A percentile compares a stretch with the other conserved stretches of the same genome.
Conservation (phyloP, 257 asterid species). For the Plantago elongata region DNA sequence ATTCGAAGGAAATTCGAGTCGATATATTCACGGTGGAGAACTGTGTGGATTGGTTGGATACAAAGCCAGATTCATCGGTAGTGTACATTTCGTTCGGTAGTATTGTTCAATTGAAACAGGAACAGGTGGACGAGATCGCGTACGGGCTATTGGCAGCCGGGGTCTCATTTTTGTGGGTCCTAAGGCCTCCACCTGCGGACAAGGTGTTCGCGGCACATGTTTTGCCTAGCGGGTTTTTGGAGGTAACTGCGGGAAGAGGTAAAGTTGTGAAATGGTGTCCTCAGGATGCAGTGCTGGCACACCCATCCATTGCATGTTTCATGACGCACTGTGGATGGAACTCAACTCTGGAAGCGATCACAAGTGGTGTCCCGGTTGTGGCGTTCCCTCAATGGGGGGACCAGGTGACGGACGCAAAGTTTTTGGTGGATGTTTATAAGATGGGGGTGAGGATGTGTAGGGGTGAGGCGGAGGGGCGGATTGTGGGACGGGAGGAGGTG, state of each 20-base stretch:
- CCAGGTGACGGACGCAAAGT: slow-evolving; percentile 82
- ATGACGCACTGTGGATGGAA: slow-evolving; percentile 91
- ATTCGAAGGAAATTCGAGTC: slow-evolving; percentile 22
- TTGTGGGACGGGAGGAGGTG: slow-evolving; percentile 50
- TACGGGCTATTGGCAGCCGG: slow-evolving; percentile 46
- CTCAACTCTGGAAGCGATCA: slow-evolving; percentile 70
- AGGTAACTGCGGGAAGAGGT: slow-evolving; percentile 45
- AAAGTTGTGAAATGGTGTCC: slow-evolving; percentile 68
- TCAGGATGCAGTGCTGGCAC: slow-evolving; percentile 68
- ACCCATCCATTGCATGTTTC: slow-evolving; percentile 65
- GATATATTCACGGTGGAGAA: slow-evolving; percentile 43
- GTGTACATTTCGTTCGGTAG: slow-evolving; percentile 82
- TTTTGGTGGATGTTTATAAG: slow-evolving; percentile 58
- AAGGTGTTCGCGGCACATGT: slow-evolving; percentile 17
- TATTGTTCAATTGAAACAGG: slow-evolving; percentile 47
- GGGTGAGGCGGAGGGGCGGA: slow-evolving; percentile 55
- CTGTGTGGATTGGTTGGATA: slow-evolving; percentile 54
- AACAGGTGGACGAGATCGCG: slow-evolving; percentile 66
- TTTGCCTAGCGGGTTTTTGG: slow-evolving; percentile 53
- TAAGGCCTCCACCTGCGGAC: slow-evolving; percentile 38
- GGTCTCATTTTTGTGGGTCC: slow-evolving; percentile 59
- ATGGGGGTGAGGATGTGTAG: slow-evolving; percentile 62
- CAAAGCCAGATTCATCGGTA: slow-evolving; percentile 45
- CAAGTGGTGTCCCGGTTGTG: slow-evolving; percentile 67
- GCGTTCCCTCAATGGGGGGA: slow-evolving; percentile 91